Evolutionary conservation across 495 filamentous ascomycete genomes (phyloP).

Genomic region (Neurospora tetrasperma): DNA sequence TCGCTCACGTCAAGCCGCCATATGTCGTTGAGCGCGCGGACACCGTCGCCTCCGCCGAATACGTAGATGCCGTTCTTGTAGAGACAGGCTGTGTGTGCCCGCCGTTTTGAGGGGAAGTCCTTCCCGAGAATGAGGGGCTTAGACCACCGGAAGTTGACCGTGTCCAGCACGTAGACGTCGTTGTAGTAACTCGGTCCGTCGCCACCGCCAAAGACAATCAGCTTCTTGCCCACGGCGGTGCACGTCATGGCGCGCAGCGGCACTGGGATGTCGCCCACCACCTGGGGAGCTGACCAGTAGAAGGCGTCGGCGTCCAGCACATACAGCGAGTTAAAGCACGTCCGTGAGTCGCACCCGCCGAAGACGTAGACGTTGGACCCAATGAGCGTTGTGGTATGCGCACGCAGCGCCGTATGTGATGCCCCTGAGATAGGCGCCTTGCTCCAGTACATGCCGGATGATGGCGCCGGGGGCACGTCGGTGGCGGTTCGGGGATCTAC

Average conservation of each 20-base stretch:
- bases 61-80: constrained; percentile 59
- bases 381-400: constrained; percentile 52
- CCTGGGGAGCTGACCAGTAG: constrained; percentile 48
- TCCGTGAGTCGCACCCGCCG: constrained; percentile 52
- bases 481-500: constrained; percentile 45
- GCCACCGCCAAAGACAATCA: constrained; percentile 55
- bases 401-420: constrained; percentile 46
- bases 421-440: constrained; percentile 46
- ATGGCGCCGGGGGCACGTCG: constrained; percentile 49
- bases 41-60: constrained; percentile 56
- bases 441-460: constrained; percentile 62
- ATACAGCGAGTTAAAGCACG: constrained; percentile 57
- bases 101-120: constrained; percentile 41
- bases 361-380: constrained; percentile 55
- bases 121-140: constrained; percentile 44
- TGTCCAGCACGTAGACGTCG: constrained; percentile 58
- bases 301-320: constrained; percentile 57
- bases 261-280: constrained; percentile 49
- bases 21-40: constrained; percentile 55
- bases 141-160: constrained; percentile 50
- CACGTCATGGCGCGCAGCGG: constrained; percentile 57
- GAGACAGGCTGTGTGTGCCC: constrained; percentile 55
- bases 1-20: constrained; percentile 57
- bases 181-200: constrained; percentile 60
- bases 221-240: constrained; percentile 54